Percentiles rank a stretch among this genome's conserved stretches.
Evolutionary conservation across 2,329 filamentous ascomycete genomes (phyloP).

Genomic region (Juglanconis juglandina): DNA sequence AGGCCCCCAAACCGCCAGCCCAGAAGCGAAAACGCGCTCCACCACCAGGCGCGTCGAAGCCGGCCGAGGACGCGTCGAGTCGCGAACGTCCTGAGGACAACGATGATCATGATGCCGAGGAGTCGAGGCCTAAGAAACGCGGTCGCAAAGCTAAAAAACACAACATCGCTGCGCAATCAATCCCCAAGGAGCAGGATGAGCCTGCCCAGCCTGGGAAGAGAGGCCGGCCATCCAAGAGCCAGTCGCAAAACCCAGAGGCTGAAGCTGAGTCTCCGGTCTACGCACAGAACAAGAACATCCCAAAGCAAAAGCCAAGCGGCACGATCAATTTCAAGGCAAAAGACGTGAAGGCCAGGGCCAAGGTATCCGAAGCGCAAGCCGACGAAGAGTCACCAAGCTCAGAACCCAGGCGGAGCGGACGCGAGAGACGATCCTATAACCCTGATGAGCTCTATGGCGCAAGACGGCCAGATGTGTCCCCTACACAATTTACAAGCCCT

Average conservation of each 20-base stretch:
- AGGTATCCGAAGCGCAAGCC: slow-evolving; percentile 18
- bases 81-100: slow-evolving; percentile 10
- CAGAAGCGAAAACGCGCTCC: slow-evolving; percentile 36
- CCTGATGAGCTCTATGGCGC: background rate
- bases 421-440: background rate
- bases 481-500: background rate
- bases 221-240: slow-evolving; percentile 9
- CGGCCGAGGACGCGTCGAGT: slow-evolving; percentile 22
- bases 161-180: background rate
- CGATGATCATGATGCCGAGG: slow-evolving; percentile 10
- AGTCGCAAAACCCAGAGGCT: slow-evolving; percentile 13
- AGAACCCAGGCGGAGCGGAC: slow-evolving; percentile 2
- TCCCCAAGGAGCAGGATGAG: background rate
- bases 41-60: slow-evolving; percentile 23
- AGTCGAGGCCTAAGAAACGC: slow-evolving; percentile 19
- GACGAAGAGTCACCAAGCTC: slow-evolving; percentile 23
- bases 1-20: slow-evolving; percentile 26
- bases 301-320: background rate
- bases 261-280: slow-evolving; percentile 15
- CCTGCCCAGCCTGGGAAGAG: background rate
- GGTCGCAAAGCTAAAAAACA: slow-evolving; percentile 10
- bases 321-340: background rate
- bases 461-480: background rate
- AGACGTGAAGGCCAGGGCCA: background rate
- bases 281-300: background rate